A percentile compares a stretch with the other conserved stretches of the same genome.
Conservation (phyloP, 2,329 filamentous ascomycete species). For the Fusarium keratoplasticum region DNA sequence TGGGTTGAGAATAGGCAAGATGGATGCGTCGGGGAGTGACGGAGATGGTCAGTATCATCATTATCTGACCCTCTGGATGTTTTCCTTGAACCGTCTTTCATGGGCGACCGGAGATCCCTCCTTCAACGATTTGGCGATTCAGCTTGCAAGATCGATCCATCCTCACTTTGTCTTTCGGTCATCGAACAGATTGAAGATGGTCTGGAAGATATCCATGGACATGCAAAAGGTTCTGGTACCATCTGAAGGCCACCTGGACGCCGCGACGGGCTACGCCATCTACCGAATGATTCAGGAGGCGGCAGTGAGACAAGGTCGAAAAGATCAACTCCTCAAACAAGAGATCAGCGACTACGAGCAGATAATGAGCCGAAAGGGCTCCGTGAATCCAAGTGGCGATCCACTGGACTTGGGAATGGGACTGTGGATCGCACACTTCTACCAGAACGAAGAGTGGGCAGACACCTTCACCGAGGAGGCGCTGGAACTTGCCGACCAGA, state of each 20-base stretch:
- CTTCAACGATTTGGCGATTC: slow-evolving; percentile 64
- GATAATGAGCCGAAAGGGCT: slow-evolving; percentile 59
- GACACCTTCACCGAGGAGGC: slow-evolving; percentile 48
- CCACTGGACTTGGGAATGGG: slow-evolving; percentile 70
- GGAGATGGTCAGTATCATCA: slow-evolving; percentile 72
- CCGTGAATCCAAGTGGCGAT: slow-evolving; percentile 59
- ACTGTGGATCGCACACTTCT: slow-evolving; percentile 67
- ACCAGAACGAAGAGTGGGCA: slow-evolving; percentile 62
- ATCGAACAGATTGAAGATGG: slow-evolving; percentile 51
- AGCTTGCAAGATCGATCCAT: slow-evolving; percentile 65
- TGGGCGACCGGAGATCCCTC: slow-evolving; percentile 57
- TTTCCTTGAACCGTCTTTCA: slow-evolving; percentile 66
- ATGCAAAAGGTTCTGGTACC: slow-evolving; percentile 59
- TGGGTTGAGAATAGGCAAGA: slow-evolving; percentile 69
- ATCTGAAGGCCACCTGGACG: slow-evolving; percentile 67
- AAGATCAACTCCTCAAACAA: slow-evolving; percentile 51
- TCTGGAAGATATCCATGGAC: slow-evolving; percentile 68
- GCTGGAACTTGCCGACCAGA: slow-evolving; percentile 40
- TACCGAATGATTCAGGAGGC: slow-evolving; percentile 61
- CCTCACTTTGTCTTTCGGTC: slow-evolving; percentile 58
- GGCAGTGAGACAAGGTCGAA: slow-evolving; percentile 43
- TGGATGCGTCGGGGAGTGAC: slow-evolving; percentile 59
- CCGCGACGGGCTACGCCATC: slow-evolving; percentile 64
- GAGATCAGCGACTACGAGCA: slow-evolving; percentile 65
- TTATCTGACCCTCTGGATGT: slow-evolving; percentile 73